Evolutionary conservation across 768 basidiomycete species (phyloP), one percentile per base, ranked within the genome.

Genomic region (Postia placenta): DNA sequence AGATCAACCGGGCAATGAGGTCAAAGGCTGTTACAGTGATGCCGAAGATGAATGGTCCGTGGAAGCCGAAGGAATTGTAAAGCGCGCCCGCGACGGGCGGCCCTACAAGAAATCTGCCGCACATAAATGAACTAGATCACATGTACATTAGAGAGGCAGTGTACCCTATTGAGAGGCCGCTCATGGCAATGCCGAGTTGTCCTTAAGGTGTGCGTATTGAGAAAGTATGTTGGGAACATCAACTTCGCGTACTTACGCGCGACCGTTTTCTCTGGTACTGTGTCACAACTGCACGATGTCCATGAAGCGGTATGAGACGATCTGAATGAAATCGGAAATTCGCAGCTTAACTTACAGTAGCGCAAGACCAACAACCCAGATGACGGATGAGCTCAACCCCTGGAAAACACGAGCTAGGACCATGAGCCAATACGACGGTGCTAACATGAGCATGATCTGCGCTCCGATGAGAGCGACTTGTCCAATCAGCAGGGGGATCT

Each of bases 281-380:
- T 67, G 47, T 72, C 71, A 45, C 69, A 70, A 42, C 69, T 71
- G 27, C 5, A 28, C 5, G 26, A 11, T 5, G 30, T 33, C n/a
- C n/a, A 35, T 35, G 33, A 35, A 9, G 9, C 9, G 33, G 33
- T n/a, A 35, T 35, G 33, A 9, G 9, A 35, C 9, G 3, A 17
- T 23, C 17, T 12, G 23, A 24, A 20, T 6, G 14, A 5, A 12
- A 15, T n/a, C n/a, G n/a, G n/a, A n/a, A n/a, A n/a, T n/a, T 33
- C 15, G 30, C 30, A 42, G 2, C 7, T 17, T 2, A 4, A 52
- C 69, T 47, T 49, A 69, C 69, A 72, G 40, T 9, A 72, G 49
- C 1, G 70, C 69, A 5, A 71, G 63, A 11, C 69, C 70, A 7
- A 68, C 65, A 12, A 68, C 64, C 70, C 69, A 70, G 23, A 72